Base-by-base conservation (phyloP, 495 filamentous ascomycete genomes). In the Aspergillus baeticus region DNA sequence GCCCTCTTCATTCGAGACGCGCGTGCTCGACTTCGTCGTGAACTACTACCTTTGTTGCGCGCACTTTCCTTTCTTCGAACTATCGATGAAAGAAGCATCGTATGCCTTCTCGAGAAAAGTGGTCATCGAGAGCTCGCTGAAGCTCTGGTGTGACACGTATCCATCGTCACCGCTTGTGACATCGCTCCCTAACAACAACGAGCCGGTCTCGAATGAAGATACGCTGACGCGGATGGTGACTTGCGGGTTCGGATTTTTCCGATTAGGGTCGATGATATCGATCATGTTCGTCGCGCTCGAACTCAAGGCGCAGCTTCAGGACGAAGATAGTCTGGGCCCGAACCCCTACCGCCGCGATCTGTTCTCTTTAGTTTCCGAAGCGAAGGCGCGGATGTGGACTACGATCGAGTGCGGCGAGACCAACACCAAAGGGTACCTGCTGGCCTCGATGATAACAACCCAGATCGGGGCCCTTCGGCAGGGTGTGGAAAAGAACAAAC, bases 341-440 rank as follows among this genome's bases (percentile, higher is more conserved):
- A 68, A 69, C 0, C 60, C 63, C 21, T 58, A 79, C 0, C 73
- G 81, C 10, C 66, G 66, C 0, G 81, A 85, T 54, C 58, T 86
- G 18, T 53, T 84, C 2, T 50, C 66, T 2, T 67, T 81, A 3
- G 7, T 85, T 3, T 63, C 74, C 0, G 75, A 84, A 22, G 72
- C 76, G 0, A 73, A 71, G 36, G 48, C 48, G 5, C 84, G 77
- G 77, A 31, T 50, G 0, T 63, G 79, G 62, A 54, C 55, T 10
- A 68, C 65, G 31, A 71, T 85, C 4, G 42, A 72, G 36, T 70
- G 68, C 2, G 83, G 83, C 3, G 78, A 84, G 63, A 82, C 77
- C 0, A 85, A 83, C 57, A 68, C 79, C n/a, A 86, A 85, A 55
- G 79, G 76, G 1, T 79, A 78, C 39, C 37, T 87, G 22, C 64